These are phyloP conservation scores for Phytophthora litchii DNA, from an alignment of 352 stramenopile genomes.

Conservation along the genomic window DNA sequence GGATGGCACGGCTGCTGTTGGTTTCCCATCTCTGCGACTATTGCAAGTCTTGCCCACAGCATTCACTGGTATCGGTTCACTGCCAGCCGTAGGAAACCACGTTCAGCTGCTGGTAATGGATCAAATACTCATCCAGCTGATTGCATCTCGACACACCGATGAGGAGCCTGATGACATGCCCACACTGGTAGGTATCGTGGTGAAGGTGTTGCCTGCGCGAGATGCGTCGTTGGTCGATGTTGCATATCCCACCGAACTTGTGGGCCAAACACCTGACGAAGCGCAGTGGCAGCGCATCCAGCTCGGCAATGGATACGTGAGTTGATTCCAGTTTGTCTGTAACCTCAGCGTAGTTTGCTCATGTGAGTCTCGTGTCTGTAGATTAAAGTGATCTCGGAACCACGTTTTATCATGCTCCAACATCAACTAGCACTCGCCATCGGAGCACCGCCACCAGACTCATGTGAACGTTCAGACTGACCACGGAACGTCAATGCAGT, in stretches of 20 bases:
- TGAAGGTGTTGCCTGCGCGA: slow-evolving; percentile 45
- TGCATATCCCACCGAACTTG: slow-evolving; percentile 31
- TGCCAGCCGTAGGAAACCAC: slow-evolving; percentile 37
- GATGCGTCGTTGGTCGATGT: slow-evolving; percentile 61
- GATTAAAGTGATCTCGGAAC: slow-evolving; percentile 31
- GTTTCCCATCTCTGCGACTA: slow-evolving; percentile 31
- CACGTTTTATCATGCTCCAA: slow-evolving; percentile 16
- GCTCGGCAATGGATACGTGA: slow-evolving; percentile 61
- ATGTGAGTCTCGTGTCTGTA: slow-evolving; percentile 14
- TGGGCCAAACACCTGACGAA: slow-evolving; percentile 17
- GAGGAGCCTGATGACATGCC: slow-evolving; percentile 13
- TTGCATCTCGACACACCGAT: slow-evolving; percentile 7
- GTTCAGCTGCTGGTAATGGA: slow-evolving; percentile 40
- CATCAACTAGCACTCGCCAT: slow-evolving; percentile 12
- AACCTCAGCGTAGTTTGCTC: slow-evolving; percentile 2
- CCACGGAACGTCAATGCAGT: not conserved
- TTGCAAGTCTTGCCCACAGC: slow-evolving; percentile 32
- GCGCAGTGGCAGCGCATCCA: slow-evolving; percentile 37
- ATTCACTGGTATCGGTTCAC: slow-evolving; percentile 42
- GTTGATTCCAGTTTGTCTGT: slow-evolving; percentile 9
- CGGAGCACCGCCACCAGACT: not conserved
- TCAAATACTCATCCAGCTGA: slow-evolving; percentile 11
- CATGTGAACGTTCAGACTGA: slow-evolving; percentile 7
- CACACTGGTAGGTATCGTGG: slow-evolving; percentile 40
- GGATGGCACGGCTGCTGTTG: slow-evolving; percentile 4